Percentiles rank a stretch among this genome's conserved stretches.
Conservation (phyloP, 129 eudicot species). For the Tagetes patula region DNA sequence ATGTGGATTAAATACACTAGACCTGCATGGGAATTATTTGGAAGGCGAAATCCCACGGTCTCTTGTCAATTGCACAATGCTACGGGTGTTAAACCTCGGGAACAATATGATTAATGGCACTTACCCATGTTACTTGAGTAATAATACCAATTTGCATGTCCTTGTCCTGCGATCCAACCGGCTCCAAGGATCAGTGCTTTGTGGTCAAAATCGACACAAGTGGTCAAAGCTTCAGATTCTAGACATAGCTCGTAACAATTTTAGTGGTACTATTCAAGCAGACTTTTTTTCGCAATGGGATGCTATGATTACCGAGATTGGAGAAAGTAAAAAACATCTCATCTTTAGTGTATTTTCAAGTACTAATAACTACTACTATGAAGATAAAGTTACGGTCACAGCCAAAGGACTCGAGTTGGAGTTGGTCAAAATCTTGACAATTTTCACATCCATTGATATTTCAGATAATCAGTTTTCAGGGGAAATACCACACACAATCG, state of each 20-base stretch:
- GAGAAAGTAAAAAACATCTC: constrained; percentile 19
- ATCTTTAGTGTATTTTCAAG: background rate
- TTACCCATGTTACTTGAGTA: constrained; percentile 32
- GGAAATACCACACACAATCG: constrained; percentile 44
- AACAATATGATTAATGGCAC: constrained; percentile 33
- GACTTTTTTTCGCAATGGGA: constrained; percentile 26
- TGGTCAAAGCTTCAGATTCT: constrained; percentile 49
- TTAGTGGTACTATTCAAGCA: constrained; percentile 27
- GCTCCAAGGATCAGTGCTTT: constrained; percentile 25
- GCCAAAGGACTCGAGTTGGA: constrained; percentile 44
- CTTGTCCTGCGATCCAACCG: constrained; percentile 39
- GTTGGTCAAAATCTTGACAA: constrained; percentile 43
- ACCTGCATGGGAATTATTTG: constrained; percentile 32
- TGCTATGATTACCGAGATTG: constrained; percentile 32
- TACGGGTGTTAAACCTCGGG: constrained; percentile 40
- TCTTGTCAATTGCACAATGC: constrained; percentile 30
- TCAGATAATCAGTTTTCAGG: constrained; percentile 50
- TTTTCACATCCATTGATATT: constrained; percentile 59
- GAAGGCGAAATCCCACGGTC: constrained; percentile 39
- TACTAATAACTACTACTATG: constrained; percentile 29
- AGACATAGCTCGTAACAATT: constrained; percentile 36
- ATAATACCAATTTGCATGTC: constrained; percentile 29
- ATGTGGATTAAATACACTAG: constrained; percentile 42
- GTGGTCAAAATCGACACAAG: background rate
- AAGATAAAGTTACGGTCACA: constrained; percentile 42